Evolutionary conservation across 257 asterid genomes (phyloP).

Genomic region (Paulownia fortunei): DNA sequence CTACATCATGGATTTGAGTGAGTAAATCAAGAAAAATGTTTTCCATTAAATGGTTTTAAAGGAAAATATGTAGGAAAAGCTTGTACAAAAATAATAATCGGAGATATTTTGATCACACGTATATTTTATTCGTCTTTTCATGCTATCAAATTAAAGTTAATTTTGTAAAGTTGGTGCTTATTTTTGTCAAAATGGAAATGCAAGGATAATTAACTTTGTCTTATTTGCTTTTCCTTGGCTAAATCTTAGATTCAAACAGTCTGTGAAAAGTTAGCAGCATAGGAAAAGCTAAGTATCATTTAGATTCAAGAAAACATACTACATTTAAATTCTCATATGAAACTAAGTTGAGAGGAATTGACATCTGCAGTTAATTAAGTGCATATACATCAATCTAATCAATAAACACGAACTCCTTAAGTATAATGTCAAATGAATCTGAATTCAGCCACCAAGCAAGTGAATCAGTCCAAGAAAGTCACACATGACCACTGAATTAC

Average conservation of each 20-base stretch:
- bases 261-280: not conserved
- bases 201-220: not conserved
- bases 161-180: not conserved
- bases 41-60: too few relatives aligned
- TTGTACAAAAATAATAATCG: too few relatives aligned
- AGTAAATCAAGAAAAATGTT: too few relatives aligned
- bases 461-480: slow-evolving; percentile 7
- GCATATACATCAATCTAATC: not conserved
- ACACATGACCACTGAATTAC: not conserved
- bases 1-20: too few relatives aligned
- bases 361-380: not conserved
- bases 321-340: not conserved
- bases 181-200: not conserved
- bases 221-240: not conserved
- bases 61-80: too few relatives aligned
- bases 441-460: slow-evolving; percentile 7
- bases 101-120: too few relatives aligned
- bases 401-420: too few relatives aligned
- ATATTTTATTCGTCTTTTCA: too few relatives aligned
- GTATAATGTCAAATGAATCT: not conserved
- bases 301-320: not conserved
- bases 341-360: not conserved
- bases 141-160: not conserved
- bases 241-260: not conserved
- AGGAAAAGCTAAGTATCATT: too few relatives aligned